A percentile compares a stretch with the other conserved stretches of the same genome.
These are phyloP conservation scores for Citrullus mucosospermus DNA, from an alignment of 306 rosid species.

Conservation along the genomic window DNA sequence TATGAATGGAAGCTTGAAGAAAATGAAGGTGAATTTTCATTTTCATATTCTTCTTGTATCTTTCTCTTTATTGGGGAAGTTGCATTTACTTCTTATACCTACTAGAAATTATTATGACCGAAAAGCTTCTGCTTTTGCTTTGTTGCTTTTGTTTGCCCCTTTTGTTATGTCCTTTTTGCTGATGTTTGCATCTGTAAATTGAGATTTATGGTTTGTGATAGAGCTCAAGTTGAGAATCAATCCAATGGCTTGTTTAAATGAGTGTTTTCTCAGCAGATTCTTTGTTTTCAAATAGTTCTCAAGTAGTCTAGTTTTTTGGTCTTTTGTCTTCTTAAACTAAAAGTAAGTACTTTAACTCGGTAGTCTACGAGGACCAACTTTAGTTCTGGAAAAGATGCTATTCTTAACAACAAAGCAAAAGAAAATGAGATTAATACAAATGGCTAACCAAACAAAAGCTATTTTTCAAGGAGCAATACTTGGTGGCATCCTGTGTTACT, in stretches of 20 bases:
- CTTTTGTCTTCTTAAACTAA: too few relatives aligned
- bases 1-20: constrained; percentile 49
- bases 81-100: background rate
- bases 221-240: background rate
- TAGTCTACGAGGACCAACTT: background rate
- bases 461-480: background rate
- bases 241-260: background rate
- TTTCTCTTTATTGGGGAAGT: background rate
- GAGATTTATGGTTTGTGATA: background rate
- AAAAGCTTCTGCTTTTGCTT: background rate
- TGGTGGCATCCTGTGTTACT: too few relatives aligned
- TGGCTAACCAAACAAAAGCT: background rate
- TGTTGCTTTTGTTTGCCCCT: background rate
- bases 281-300: background rate
- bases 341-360: background rate
- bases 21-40: constrained; percentile 45
- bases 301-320: too few relatives aligned
- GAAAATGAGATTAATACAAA: background rate
- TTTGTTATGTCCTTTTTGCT: background rate
- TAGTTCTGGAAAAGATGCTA: background rate
- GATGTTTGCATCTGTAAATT: background rate
- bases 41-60: background rate
- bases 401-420: background rate
- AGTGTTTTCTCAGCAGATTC: background rate
- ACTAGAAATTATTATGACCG: background rate